A percentile compares a stretch with the other conserved stretches of the same genome.
Evolutionary conservation across 1,139 yeast genomes (phyloP).

Genomic region (Saccharomycopsis phalli): DNA sequence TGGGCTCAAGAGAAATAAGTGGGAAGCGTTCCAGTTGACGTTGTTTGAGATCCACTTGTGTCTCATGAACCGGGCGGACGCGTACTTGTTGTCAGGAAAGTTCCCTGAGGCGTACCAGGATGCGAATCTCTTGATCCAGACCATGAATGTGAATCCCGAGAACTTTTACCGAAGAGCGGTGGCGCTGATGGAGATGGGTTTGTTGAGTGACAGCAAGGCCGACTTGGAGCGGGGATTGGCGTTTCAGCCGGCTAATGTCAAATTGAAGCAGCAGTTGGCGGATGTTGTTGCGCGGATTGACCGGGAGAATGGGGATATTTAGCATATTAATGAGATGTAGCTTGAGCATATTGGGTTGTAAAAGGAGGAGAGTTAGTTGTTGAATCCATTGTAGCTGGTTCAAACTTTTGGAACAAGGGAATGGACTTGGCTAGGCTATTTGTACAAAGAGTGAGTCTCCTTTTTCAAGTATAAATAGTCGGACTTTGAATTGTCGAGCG

Average conservation of each 20-base stretch:
- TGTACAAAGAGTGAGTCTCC: no score
- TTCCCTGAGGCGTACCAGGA: constrained; percentile 75
- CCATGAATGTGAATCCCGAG: constrained; percentile 59
- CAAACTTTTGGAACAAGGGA: no score
- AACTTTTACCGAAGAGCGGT: constrained; percentile 78
- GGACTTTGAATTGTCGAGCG: no score
- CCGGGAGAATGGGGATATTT: constrained; percentile 18
- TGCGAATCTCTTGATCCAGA: constrained; percentile 59
- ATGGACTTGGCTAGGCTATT: no score
- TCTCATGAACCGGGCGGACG: constrained; percentile 76
- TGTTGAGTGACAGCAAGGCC: constrained; percentile 61
- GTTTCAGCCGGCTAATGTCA: constrained; percentile 47
- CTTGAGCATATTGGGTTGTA: no score
- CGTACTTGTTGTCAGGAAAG: constrained; percentile 54
- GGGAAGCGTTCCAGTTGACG: constrained; percentile 77
- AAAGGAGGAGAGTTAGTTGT: no score
- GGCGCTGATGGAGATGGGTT: constrained; percentile 60
- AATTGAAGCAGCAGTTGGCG: constrained; percentile 27
- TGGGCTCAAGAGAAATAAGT: constrained; percentile 72
- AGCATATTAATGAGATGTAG: no score
- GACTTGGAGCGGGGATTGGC: constrained; percentile 74
- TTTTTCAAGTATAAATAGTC: no score
- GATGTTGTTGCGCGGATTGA: constrained; percentile 11
- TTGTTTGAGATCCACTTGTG: constrained; percentile 68
- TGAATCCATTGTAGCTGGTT: no score